Conservation (phyloP, 2,329 filamentous ascomycete species). For the Diaporthe velutina region DNA sequence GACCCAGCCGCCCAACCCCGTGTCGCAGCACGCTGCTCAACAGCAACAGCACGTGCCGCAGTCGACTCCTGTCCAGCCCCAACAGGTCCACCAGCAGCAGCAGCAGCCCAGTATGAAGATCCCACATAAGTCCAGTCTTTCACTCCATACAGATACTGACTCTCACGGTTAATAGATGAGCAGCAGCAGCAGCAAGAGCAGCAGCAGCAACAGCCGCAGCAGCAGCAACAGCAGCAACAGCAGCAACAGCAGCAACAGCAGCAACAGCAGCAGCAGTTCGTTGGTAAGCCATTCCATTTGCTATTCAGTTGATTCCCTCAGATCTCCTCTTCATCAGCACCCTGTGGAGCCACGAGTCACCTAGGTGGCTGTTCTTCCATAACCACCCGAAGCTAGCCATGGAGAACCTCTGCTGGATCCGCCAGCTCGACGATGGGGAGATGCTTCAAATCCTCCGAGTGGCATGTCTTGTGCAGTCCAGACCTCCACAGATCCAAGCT, state of each 20-base stretch:
- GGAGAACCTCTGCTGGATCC: conserved; percentile 73
- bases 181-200: no score
- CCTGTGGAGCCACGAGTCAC: conserved; percentile 74
- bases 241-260: no score
- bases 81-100: conserved; percentile 43
- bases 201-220: no score
- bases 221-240: no score
- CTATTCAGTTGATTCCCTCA: conserved; percentile 75
- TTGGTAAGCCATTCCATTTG: conserved; percentile 75
- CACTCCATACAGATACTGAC: no score
- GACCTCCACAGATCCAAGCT: no score
- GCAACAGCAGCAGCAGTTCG: no score
- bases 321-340: conserved; percentile 71
- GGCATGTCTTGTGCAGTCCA: no score
- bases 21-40: conserved; percentile 37
- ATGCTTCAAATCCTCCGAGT: no score
- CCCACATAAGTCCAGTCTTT: no score
- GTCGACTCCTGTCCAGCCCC: conserved; percentile 39
- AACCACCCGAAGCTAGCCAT: conserved; percentile 71
- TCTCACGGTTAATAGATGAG: no score
- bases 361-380: conserved; percentile 77
- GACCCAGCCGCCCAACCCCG: conserved; percentile 40
- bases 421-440: conserved; percentile 67
- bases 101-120: conserved; percentile 46
- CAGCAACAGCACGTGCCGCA: conserved; percentile 40